These are phyloP conservation scores for Phytophthora tentaculata DNA, from an alignment of 352 stramenopile species.

Conservation along the genomic window DNA sequence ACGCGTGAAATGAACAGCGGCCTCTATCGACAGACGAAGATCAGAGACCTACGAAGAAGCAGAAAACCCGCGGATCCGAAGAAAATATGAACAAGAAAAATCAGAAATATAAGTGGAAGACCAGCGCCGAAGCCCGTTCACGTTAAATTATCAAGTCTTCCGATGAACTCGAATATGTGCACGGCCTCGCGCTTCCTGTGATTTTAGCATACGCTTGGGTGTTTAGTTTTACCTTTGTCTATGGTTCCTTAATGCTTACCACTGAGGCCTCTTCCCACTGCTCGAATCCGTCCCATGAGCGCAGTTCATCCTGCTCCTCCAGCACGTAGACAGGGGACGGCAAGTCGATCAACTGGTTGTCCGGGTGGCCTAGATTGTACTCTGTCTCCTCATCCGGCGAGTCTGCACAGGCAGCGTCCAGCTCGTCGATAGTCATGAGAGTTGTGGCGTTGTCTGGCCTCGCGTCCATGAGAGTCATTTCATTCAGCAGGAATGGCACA, in stretches of 20 bases:
- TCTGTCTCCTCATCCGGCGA: slow-evolving; percentile 35
- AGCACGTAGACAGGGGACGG: slow-evolving; percentile 31
- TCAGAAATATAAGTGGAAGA: slow-evolving; percentile 15
- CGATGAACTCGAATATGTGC: slow-evolving; percentile 22
- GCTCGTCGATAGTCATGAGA: slow-evolving; percentile 65
- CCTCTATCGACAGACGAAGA: slow-evolving; percentile 20
- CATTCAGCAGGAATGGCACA: slow-evolving; percentile 56
- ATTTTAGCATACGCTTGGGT: slow-evolving; percentile 24
- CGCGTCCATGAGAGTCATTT: slow-evolving; percentile 44
- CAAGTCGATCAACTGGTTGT: slow-evolving; percentile 30
- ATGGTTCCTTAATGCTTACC: slow-evolving; percentile 7
- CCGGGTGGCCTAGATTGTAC: slow-evolving; percentile 31
- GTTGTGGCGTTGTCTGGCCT: slow-evolving; percentile 40
- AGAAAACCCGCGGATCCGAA: slow-evolving; percentile 15
- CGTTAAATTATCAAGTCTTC: slow-evolving; percentile 21
- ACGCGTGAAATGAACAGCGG: slow-evolving; percentile 41
- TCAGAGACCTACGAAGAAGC: slow-evolving; percentile 34
- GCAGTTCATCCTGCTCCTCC: slow-evolving; percentile 39
- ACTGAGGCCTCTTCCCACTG: slow-evolving; percentile 25
- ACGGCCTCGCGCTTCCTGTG: slow-evolving; percentile 4
- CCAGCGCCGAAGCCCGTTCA: background rate
- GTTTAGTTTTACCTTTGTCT: slow-evolving; percentile 17
- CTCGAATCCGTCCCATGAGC: slow-evolving; percentile 32
- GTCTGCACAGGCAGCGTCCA: slow-evolving; percentile 25
- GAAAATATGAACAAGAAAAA: background rate